These are phyloP conservation scores for Xylariomycetidae sp. DNA, from an alignment of 2,329 filamentous ascomycete genomes.

Conservation along the genomic window DNA sequence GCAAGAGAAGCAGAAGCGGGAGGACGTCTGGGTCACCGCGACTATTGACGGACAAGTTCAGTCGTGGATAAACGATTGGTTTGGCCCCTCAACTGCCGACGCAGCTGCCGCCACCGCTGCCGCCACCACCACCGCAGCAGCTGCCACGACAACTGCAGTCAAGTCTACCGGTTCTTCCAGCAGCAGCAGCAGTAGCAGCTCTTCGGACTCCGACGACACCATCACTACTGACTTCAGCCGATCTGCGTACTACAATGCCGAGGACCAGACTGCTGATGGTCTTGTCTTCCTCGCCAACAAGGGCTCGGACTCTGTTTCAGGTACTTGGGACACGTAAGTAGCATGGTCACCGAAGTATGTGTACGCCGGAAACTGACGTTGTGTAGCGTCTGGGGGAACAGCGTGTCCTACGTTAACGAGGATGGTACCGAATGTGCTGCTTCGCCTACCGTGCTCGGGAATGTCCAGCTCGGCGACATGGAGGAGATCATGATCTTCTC, in stretches of 20 bases:
- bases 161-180: slow-evolving; percentile 10
- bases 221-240: slow-evolving; percentile 34
- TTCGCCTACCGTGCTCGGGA: slow-evolving; percentile 34
- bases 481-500: slow-evolving; percentile 44
- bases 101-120: slow-evolving; percentile 11
- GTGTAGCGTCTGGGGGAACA: slow-evolving; percentile 38
- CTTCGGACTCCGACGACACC: slow-evolving; percentile 10
- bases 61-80: slow-evolving; percentile 55
- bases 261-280: slow-evolving; percentile 34
- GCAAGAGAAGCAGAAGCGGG: slow-evolving; percentile 41
- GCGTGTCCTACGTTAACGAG: slow-evolving; percentile 41
- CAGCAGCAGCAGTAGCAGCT: slow-evolving; percentile 9
- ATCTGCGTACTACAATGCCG: slow-evolving; percentile 41
- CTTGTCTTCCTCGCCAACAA: slow-evolving; percentile 46
- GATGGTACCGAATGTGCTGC: slow-evolving; percentile 34
- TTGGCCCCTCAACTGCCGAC: slow-evolving; percentile 28
- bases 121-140: slow-evolving; percentile 7
- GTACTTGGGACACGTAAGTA: slow-evolving; percentile 40
- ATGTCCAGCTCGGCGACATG: slow-evolving; percentile 35
- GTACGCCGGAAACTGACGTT: slow-evolving; percentile 4
- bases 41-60: slow-evolving; percentile 54
- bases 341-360: neutral
- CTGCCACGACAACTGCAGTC: slow-evolving; percentile 9
- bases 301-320: slow-evolving; percentile 35
- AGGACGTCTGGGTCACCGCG: slow-evolving; percentile 48